Conservation (phyloP, 116 monocot genomes). For the Zostera marina region DNA sequence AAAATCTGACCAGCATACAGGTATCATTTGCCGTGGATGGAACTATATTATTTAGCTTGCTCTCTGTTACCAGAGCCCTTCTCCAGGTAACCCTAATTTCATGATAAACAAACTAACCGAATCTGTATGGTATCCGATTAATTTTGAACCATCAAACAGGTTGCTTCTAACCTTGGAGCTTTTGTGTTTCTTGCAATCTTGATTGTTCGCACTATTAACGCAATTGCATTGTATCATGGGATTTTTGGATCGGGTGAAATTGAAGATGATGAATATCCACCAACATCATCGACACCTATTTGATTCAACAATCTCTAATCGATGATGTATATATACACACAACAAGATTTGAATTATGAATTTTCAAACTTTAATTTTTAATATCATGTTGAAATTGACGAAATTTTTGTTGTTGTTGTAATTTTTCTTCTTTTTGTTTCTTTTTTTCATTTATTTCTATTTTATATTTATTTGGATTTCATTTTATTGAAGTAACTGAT, state of each 20-base stretch:
- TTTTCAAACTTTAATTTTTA: too few relatives aligned
- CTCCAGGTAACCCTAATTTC: neutral
- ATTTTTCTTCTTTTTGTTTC: too few relatives aligned
- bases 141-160: neutral
- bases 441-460: too few relatives aligned
- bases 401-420: too few relatives aligned
- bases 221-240: conserved; percentile 1
- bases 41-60: neutral
- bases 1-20: neutral
- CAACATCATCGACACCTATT: neutral
- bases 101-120: too few relatives aligned
- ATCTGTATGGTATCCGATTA: too few relatives aligned
- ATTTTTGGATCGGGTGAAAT: neutral
- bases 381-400: too few relatives aligned
- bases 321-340: too few relatives aligned
- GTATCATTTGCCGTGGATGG: conserved; percentile 2
- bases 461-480: too few relatives aligned
- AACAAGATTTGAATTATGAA: too few relatives aligned
- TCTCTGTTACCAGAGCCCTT: neutral
- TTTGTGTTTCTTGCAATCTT: conserved; percentile 4
- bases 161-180: conserved; percentile 4
- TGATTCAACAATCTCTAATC: too few relatives aligned
- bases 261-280: neutral
- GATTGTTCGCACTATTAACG: neutral
- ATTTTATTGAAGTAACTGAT: too few relatives aligned